Evolutionary conservation across 331 rosid genomes (phyloP).

Genomic region (Ulmus americana): DNA sequence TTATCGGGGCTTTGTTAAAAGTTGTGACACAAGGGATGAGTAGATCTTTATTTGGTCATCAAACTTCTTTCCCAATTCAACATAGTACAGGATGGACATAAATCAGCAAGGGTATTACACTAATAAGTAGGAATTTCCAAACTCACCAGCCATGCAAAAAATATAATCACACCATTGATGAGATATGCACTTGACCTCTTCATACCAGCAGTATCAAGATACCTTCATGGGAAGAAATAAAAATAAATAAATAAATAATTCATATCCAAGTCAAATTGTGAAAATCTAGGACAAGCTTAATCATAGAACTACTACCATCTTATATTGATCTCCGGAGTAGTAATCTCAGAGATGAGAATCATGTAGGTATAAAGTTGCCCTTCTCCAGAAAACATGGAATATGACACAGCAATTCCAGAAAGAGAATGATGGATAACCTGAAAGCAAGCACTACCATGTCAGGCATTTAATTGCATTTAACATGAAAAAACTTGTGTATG

Average conservation of each 20-base stretch:
- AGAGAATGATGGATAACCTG: conserved; percentile 49
- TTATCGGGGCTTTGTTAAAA: too few relatives aligned
- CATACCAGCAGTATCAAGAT: conserved; percentile 49
- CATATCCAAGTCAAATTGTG: background rate
- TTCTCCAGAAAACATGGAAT: conserved; percentile 45
- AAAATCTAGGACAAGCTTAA: background rate
- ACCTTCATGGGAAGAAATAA: conserved; percentile 32
- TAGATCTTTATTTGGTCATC: background rate
- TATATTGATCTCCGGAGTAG: conserved; percentile 50
- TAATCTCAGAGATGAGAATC: conserved; percentile 49
- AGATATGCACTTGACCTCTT: conserved; percentile 44
- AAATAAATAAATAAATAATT: background rate
- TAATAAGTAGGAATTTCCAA: background rate
- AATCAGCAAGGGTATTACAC: background rate
- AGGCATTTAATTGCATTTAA: background rate
- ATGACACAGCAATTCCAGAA: conserved; percentile 41
- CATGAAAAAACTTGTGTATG: background rate
- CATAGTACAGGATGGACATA: background rate
- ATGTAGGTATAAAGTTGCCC: conserved; percentile 52
- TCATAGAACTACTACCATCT: conserved; percentile 36
- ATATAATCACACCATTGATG: conserved; percentile 43
- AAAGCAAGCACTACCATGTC: conserved; percentile 10
- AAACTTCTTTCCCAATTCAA: background rate
- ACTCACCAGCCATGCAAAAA: conserved; percentile 54
- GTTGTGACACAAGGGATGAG: too few relatives aligned